Percentiles rank a stretch among this genome's conserved stretches.
phyloP scores from a whole-genome alignment of 1,284 basidiomycete species.

The Boletus subluridellus region DNA sequence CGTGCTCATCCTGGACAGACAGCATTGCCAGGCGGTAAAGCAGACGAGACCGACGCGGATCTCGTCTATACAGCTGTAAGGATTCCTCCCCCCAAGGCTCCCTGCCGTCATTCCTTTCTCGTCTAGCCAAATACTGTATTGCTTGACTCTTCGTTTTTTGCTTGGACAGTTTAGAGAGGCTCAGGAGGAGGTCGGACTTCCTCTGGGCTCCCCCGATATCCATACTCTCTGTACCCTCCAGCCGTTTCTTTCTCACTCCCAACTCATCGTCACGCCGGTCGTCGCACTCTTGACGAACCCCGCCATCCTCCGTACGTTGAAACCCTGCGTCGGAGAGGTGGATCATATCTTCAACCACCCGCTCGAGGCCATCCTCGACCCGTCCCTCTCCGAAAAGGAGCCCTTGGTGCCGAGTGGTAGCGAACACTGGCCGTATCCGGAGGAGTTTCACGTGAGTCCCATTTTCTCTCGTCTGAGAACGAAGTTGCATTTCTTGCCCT shows the following conservation, averaged over 20 bases:
- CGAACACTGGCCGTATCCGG: constrained; percentile 74
- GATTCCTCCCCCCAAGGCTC: not conserved
- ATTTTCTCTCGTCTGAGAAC: not conserved
- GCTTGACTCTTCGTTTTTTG: not conserved
- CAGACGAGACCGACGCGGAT: constrained; percentile 63
- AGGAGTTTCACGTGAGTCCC: constrained; percentile 57
- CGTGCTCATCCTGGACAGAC: constrained; percentile 77
- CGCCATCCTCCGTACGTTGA: constrained; percentile 48
- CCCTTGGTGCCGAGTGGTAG: constrained; percentile 54
- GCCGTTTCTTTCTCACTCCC: constrained; percentile 67
- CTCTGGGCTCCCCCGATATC: constrained; percentile 53
- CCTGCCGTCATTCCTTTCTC: not conserved
- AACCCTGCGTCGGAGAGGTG: constrained; percentile 65
- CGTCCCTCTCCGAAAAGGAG: constrained; percentile 44
- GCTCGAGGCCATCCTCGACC: constrained; percentile 66
- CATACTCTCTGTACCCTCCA: constrained; percentile 64
- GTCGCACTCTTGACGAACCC: constrained; percentile 64
- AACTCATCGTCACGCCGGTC: constrained; percentile 66
- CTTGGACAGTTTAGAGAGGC: constrained; percentile 69
- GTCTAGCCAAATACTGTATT: not conserved
- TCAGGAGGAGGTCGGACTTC: constrained; percentile 74
- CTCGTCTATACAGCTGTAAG: constrained; percentile 72
- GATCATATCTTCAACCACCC: constrained; percentile 77
- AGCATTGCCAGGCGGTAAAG: constrained; percentile 81
- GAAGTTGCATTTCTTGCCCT: not conserved